These are phyloP conservation scores for Eucalyptus globulus DNA, from an alignment of 345 rosid species.

Conservation along the genomic window DNA sequence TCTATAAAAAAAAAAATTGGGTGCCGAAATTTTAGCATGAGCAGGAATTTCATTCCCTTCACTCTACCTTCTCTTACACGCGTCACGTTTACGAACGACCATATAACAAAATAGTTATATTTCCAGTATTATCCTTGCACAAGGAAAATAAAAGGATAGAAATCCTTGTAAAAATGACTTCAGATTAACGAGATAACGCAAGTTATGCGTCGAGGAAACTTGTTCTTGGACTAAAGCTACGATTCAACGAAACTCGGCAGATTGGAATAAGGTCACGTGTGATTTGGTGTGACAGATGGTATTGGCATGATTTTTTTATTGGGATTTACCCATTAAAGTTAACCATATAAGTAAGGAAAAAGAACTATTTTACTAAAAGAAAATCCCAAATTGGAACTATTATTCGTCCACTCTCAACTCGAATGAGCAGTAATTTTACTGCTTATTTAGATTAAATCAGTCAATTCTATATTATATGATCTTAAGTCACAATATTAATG, in stretches of 20 bases:
- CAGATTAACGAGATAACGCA: no score
- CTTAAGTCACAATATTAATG: neutral
- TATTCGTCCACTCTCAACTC: no score
- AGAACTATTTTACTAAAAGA: neutral
- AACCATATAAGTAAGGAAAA: neutral
- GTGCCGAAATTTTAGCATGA: no score
- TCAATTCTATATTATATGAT: no score
- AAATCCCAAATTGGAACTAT: no score
- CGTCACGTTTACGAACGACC: no score
- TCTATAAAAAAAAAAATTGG: no score
- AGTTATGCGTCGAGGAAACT: neutral
- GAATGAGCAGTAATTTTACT: no score
- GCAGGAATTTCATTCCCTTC: no score
- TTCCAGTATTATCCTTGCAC: neutral
- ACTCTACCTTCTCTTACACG: no score
- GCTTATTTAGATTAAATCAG: no score
- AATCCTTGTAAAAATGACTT: neutral
- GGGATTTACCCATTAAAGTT: neutral
- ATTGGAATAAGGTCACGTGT: neutral
- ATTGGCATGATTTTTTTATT: neutral
- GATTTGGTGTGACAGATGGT: neutral
- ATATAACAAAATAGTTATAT: neutral
- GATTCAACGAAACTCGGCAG: neutral
- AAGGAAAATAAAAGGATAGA: neutral
- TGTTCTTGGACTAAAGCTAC: neutral